Base-by-base conservation (phyloP, 345 rosid genomes). In the Citrus mangshanensis region DNA sequence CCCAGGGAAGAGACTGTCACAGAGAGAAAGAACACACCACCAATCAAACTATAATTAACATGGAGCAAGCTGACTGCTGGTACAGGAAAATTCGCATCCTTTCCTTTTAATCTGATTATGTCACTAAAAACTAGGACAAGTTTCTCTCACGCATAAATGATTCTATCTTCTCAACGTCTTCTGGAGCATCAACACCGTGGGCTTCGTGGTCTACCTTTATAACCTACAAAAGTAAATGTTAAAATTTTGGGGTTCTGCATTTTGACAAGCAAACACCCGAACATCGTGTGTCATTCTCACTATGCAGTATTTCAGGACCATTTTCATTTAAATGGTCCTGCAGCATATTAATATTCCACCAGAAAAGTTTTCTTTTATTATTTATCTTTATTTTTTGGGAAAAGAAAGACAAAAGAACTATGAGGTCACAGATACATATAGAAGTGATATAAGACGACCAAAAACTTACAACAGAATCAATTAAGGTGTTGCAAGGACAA, bases 181-280 rank as follows among this genome's bases (percentile, higher is more conserved):
- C 97, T 0, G 93, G 97, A 66, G 82, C 71, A 81, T 93, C 98
- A 59, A 95, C 94, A 30, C 99, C 98, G 49, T 95, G 98, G 68
- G 97, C 98, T 70, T 93, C 97, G 34, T 93, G 95, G 28, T 94
- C 93, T 32, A 96, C 97, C 85, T 92, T 94, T 70, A 96, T 96
- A 27, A 96, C 97, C 97, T 96, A 88, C 80, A 77, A 32, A 61
- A 73, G 60, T 27, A 75, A 28, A 22, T 18, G 25, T 49, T 10
- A 18, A 16, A 28, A 34, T 74, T 30, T 51, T 18, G 37, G 24
- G 46, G 5, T 49, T 9, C 46, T 27, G 0, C 14, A 27, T 54
- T 46, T 37, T 35, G 35, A 25, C 1, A 64, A 37, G 32, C 9
- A 19, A 34, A 37, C 25, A 25, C 49, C 9, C 25, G 13, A 54